phyloP scores from a whole-genome alignment of 2,329 filamentous ascomycete genomes.

The Colletotrichum scovillei region DNA sequence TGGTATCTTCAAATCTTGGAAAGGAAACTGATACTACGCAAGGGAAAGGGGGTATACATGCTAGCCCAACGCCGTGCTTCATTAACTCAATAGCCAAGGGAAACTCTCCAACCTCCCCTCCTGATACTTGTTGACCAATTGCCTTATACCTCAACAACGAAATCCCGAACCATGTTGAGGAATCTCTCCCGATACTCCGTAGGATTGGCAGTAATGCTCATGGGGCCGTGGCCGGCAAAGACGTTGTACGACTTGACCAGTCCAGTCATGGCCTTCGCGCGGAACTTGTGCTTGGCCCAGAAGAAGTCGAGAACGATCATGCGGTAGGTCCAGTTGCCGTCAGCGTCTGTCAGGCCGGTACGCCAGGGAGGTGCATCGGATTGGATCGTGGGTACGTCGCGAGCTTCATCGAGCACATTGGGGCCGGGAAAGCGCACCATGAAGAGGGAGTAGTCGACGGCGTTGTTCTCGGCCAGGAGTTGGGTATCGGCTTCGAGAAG shows the following conservation, averaged over 20 bases:
- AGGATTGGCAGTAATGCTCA: constrained; percentile 79
- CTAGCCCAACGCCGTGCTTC: constrained; percentile 2
- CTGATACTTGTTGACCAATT: not conserved
- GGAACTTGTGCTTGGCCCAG: constrained; percentile 79
- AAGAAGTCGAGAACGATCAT: constrained; percentile 80
- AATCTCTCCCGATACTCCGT: constrained; percentile 72
- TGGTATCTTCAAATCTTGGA: not conserved
- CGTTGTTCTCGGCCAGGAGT: constrained; percentile 71
- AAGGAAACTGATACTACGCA: not conserved
- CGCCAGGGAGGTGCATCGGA: constrained; percentile 61
- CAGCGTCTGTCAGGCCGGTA: constrained; percentile 68
- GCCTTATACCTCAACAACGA: constrained; percentile 49
- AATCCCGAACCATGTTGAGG: constrained; percentile 59
- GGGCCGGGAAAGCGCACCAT: constrained; percentile 62
- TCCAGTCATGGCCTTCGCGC: constrained; percentile 73
- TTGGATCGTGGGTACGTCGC: constrained; percentile 52
- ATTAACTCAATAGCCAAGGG: not conserved
- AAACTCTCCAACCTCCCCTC: not conserved
- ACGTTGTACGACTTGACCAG: constrained; percentile 73
- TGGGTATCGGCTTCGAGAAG: constrained; percentile 71
- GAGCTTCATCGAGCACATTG: constrained; percentile 18
- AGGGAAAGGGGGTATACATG: not conserved
- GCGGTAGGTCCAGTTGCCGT: constrained; percentile 75
- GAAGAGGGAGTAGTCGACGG: constrained; percentile 82
- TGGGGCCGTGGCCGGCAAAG: constrained; percentile 73